These are phyloP conservation scores for Candida nitratophila DNA, from an alignment of 805 yeast genomes.

Conservation along the genomic window DNA sequence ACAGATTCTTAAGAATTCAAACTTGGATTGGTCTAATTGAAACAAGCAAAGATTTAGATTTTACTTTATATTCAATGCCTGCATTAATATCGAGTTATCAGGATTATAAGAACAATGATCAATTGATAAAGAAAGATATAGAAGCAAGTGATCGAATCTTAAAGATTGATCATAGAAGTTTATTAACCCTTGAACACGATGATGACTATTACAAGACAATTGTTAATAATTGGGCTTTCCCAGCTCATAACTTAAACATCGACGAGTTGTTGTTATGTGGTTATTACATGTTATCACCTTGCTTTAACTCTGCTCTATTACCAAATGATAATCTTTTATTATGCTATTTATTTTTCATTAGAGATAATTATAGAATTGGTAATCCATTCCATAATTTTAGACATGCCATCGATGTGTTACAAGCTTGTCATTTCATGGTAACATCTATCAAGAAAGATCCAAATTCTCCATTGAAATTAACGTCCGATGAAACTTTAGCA, in stretches of 20 bases:
- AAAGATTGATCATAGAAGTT: slow-evolving; percentile 21
- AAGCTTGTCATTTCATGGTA: slow-evolving; percentile 71
- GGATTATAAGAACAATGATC: neutral
- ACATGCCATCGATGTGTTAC: slow-evolving; percentile 93
- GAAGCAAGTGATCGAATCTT: slow-evolving; percentile 16
- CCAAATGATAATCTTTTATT: slow-evolving; percentile 35
- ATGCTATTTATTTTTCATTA: slow-evolving; percentile 54
- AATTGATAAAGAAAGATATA: slow-evolving; percentile 7
- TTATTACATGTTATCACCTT: slow-evolving; percentile 38
- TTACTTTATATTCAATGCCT: slow-evolving; percentile 29
- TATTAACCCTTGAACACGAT: slow-evolving; percentile 19
- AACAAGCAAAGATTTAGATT: slow-evolving; percentile 7
- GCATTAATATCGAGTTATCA: slow-evolving; percentile 14
- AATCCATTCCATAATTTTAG: slow-evolving; percentile 93
- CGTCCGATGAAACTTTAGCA: slow-evolving; percentile 40
- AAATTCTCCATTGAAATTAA: slow-evolving; percentile 6
- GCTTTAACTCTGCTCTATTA: neutral
- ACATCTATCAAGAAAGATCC: slow-evolving; percentile 5
- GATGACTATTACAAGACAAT: slow-evolving; percentile 26
- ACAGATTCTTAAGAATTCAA: slow-evolving; percentile 29
- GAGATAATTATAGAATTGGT: slow-evolving; percentile 75
- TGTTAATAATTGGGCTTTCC: slow-evolving; percentile 60
- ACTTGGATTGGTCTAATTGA: slow-evolving; percentile 35
- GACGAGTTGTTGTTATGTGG: slow-evolving; percentile 65
- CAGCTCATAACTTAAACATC: slow-evolving; percentile 55